Base-by-base conservation (phyloP, 805 yeast species). In the Metschnikowia borealis region DNA sequence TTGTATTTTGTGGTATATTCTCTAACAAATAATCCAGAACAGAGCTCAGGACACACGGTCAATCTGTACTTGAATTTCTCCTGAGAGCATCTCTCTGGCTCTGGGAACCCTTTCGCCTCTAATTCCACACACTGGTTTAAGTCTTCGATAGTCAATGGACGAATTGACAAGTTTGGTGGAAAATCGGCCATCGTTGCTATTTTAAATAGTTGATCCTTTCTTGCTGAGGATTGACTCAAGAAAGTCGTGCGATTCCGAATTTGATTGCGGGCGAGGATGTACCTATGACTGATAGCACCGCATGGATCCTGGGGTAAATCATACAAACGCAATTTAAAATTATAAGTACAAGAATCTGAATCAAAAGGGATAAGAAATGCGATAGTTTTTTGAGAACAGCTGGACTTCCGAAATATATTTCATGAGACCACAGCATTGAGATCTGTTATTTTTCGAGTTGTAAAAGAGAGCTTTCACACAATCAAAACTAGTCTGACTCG, bases 11-110 rank as follows among this genome's bases (percentile, higher is more conserved):
- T 68, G 31, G 63, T 73, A 67, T 85, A 86, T 49, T 81, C 81
- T 62, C 96, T 77, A 46, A 89, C 75, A 62, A 92, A 94, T 50
- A 94, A 75, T 2, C 98, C 98, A 5, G 91, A 82, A 56, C 94
- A 83, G 50, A 92, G 78, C 66, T 92, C 99, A 8, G 98, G 98
- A 65, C 97, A 91, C 3, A 73, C 82, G 1, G 77, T 77, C 55
- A 92, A 74, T 59, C 97, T 78, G 71, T 88, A 92, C 55, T 69
- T 71, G 48, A 74, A 67, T 56, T 79, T 83, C 46, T 83, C 89
- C n/a, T 61, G 62, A 11, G 87, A 65, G 40, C 88, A 84, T 51
- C 95, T 76, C 69, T 89, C 96, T 13, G 68, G 63, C 34, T 80
- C 82, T 2, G 87, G 82, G 67, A 91, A 89, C 6, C 95, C 89